Evolutionary conservation across 805 yeast genomes (phyloP), one percentile per base, ranked within the genome.

Genomic region (Candida tallmaniae): DNA sequence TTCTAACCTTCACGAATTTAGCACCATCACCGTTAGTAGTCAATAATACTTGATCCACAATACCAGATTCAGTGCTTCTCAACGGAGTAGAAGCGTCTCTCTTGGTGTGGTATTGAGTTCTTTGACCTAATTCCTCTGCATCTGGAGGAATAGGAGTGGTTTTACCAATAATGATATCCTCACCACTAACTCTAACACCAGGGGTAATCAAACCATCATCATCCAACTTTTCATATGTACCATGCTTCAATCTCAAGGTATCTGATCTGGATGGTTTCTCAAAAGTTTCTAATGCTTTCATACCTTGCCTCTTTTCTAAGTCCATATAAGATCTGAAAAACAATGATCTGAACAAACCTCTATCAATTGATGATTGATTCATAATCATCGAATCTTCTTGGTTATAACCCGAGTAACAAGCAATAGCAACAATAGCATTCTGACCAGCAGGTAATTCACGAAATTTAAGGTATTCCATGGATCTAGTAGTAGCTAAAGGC

Each of bases 361-460:
- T 74, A 62, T 93, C 98, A 56, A 93, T 93, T 23, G 96, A 85
- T 8, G 95, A 83, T 70, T 93, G 98, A 62, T 93, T 93, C 98
- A 93, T 93, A 69, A 93, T 93, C 93, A 93, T 87, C 27, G 98
- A 93, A 83, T 93, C 98, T 83, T 93, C 98, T 73, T 93, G 98
- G 64, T 93, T 93, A 65, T 93, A 93, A 56, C 98, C 98, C 27
- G 96, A 85, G 65, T 93, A 93, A 76, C 98, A 93, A 28, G 95
- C 78, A 73, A 93, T 93, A 19, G 98, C 98, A 30, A 93, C 98
- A 62, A 93, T 80, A 18, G 98, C 98, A 58, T 93, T 93, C 69
- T 93, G 98, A 40, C 98, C 98, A 40, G 98, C 98, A 24, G 98
- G 98, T 44, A 93, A 73, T 64, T 93, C 98, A 70, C 98, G 78